A percentile compares a stretch with the other conserved stretches of the same genome.
Evolutionary conservation across 2,329 filamentous ascomycete genomes (phyloP).

Genomic region (Scedosporium aurantiacum): DNA sequence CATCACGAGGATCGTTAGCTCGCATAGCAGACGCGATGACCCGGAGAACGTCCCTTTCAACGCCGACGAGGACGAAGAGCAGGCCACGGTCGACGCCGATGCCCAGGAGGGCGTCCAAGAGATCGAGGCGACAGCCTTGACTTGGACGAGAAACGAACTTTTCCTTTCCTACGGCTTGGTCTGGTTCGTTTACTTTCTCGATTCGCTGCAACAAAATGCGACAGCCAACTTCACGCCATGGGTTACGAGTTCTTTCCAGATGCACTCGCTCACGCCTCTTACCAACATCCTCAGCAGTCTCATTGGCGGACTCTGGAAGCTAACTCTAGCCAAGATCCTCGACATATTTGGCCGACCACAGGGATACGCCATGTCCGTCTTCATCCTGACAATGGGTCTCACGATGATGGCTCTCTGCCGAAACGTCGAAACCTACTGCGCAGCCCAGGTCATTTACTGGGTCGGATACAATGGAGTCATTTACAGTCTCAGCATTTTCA

Average conservation of each 20-base stretch:
- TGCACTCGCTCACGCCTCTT: conserved; percentile 41
- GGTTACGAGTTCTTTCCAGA: conserved; percentile 34
- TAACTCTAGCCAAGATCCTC: conserved; percentile 53
- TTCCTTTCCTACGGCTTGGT: conserved; percentile 28
- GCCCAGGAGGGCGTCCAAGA: conserved; percentile 24
- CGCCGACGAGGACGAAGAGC: neutral
- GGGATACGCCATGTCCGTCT: conserved; percentile 42
- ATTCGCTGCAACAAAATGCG: conserved; percentile 30
- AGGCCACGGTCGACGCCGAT: neutral
- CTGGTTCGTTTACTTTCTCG: conserved; percentile 37
- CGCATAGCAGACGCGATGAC: neutral
- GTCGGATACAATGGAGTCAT: conserved; percentile 47
- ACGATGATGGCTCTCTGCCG: conserved; percentile 52
- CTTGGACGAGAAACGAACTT: conserved; percentile 27
- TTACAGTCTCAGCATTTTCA: conserved; percentile 52
- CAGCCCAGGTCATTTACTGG: conserved; percentile 53
- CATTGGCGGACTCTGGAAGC: conserved; percentile 47
- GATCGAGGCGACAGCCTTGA: conserved; percentile 27
- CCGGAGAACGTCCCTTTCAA: neutral
- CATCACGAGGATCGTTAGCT: neutral
- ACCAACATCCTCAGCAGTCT: conserved; percentile 39
- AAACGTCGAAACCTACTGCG: conserved; percentile 32
- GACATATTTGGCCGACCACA: conserved; percentile 56
- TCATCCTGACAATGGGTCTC: conserved; percentile 36
- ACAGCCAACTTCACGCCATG: conserved; percentile 26